Conservation (phyloP, 805 yeast genomes). For the Saccharomycopsis amapae region DNA sequence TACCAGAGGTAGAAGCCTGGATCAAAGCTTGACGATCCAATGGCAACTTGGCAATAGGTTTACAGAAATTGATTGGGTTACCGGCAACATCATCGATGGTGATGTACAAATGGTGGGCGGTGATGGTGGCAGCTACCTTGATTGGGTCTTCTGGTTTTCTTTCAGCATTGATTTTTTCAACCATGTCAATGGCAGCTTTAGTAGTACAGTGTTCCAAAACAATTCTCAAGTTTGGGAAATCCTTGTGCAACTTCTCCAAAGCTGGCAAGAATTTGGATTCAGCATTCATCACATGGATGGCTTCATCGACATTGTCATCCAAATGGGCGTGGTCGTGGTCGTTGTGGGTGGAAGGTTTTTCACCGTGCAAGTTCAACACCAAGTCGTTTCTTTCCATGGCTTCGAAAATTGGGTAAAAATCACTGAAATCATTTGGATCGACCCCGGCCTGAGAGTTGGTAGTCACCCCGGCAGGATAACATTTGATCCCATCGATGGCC, state of each 20-base stretch:
- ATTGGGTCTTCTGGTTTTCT: constrained; percentile 32
- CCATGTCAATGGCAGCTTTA: constrained; percentile 74
- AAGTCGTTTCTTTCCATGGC: constrained; percentile 76
- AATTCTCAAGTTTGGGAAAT: constrained; percentile 17
- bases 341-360: constrained; percentile 59
- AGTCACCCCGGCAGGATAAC: constrained; percentile 99
- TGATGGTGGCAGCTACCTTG: constrained; percentile 83
- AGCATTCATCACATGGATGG: constrained; percentile 87
- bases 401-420: constrained; percentile 81
- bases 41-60: constrained; percentile 95
- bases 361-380: constrained; percentile 91
- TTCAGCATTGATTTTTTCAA: constrained; percentile 52
- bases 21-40: constrained; percentile 74
- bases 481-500: constrained; percentile 81
- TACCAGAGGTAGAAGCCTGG: constrained; percentile 85
- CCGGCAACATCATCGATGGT: constrained; percentile 97
- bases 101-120: constrained; percentile 88
- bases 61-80: constrained; percentile 88
- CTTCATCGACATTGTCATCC: constrained; percentile 42
- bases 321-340: constrained; percentile 2
- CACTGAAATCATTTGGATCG: constrained; percentile 83
- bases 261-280: constrained; percentile 92
- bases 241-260: constrained; percentile 50
- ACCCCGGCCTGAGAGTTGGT: constrained; percentile 92
- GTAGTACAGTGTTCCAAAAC: constrained; percentile 49